These are phyloP conservation scores for Citropsis articulata DNA, from an alignment of 345 rosid genomes.

Conservation along the genomic window DNA sequence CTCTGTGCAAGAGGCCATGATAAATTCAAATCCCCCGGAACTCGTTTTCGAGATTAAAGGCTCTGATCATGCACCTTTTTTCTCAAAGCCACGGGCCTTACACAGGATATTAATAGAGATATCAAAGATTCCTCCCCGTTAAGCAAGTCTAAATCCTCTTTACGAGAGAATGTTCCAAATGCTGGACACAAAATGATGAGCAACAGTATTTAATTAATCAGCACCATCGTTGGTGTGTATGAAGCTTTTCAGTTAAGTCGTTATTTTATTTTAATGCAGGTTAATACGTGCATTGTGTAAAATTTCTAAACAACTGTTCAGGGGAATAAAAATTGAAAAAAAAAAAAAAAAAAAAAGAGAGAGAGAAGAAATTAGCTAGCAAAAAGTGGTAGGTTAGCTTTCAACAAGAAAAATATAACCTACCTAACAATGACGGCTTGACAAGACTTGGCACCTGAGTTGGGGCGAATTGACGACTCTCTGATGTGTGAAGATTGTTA, in stretches of 20 bases:
- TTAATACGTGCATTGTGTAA: too few species aligned
- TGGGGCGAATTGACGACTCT: background rate
- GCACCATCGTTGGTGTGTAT: background rate
- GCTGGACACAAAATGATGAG: background rate
- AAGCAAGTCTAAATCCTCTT: conserved; percentile 5
- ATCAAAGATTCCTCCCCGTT: conserved; percentile 31
- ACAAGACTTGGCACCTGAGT: background rate
- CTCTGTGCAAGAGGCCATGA: conserved; percentile 49
- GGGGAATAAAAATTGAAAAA: too few species aligned
- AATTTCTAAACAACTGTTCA: too few species aligned
- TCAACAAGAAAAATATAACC: background rate
- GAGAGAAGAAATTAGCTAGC: too few species aligned
- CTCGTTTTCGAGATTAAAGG: conserved; percentile 62
- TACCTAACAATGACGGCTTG: background rate
- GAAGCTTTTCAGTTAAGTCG: too few species aligned
- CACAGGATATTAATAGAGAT: conserved; percentile 55
- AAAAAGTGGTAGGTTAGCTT: background rate
- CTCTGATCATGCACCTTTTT: conserved; percentile 71
- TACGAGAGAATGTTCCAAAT: background rate
- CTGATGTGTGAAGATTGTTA: background rate
- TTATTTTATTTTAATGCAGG: too few species aligned
- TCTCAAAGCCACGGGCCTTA: conserved; percentile 66
- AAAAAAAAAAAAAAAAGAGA: too few species aligned
- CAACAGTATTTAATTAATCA: background rate
- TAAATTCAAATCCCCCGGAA: conserved; percentile 50